Conservation (phyloP, 73 alveolate genomes). For the Halteria grandinella region DNA sequence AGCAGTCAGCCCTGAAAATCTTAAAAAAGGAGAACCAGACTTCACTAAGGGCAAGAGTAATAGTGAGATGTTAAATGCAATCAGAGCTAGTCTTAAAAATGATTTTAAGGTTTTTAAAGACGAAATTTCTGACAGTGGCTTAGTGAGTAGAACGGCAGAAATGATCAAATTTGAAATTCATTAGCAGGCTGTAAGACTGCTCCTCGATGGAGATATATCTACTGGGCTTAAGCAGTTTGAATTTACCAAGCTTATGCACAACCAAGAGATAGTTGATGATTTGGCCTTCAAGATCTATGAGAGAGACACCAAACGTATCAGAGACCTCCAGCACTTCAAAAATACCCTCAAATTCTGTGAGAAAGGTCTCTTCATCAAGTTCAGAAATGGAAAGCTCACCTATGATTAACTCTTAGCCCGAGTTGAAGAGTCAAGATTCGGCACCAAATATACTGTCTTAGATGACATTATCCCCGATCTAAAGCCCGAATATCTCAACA, state of each 20-base stretch:
- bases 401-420: slow-evolving; percentile 38
- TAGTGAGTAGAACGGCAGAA: background rate
- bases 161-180: background rate
- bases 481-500: background rate
- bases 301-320: slow-evolving; percentile 8
- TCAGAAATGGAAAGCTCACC: slow-evolving; percentile 30
- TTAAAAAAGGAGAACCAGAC: background rate
- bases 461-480: slow-evolving; percentile 29
- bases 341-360: slow-evolving; percentile 8
- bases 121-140: background rate
- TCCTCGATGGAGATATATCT: slow-evolving; percentile 19
- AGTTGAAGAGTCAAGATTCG: slow-evolving; percentile 22
- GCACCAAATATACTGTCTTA: slow-evolving; percentile 27
- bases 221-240: slow-evolving; percentile 3
- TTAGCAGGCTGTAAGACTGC: background rate
- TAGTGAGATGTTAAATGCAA: slow-evolving; percentile 12
- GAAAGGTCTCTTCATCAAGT: slow-evolving; percentile 28
- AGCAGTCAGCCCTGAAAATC: background rate
- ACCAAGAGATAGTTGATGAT: slow-evolving; percentile 2
- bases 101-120: too few species aligned
- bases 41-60: slow-evolving; percentile 18
- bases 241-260: slow-evolving; percentile 22
- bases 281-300: slow-evolving; percentile 34
- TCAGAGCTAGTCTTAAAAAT: background rate
- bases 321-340: slow-evolving; percentile 23